These are phyloP conservation scores for Ceratobasidium sp. DNA, from an alignment of 1,284 basidiomycete genomes.

Conservation along the genomic window DNA sequence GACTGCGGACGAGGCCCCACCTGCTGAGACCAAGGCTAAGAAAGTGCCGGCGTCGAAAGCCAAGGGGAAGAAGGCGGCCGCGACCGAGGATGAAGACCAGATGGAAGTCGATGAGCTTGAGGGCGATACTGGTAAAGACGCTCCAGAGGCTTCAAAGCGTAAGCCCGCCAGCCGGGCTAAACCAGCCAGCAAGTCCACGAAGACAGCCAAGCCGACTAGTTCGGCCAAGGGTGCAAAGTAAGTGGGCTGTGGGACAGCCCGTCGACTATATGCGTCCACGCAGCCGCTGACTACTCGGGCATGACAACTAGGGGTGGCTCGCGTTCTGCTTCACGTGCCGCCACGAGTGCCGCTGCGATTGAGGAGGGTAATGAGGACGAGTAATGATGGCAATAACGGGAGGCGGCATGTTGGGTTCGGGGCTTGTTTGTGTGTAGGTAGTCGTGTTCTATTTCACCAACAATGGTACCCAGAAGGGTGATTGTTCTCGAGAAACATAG, in stretches of 20 bases:
- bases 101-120: slow-evolving; percentile 41
- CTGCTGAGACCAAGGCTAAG: background rate
- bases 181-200: slow-evolving; percentile 25
- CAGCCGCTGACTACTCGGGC: background rate
- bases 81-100: slow-evolving; percentile 13
- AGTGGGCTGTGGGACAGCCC: background rate
- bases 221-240: slow-evolving; percentile 18
- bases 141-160: slow-evolving; percentile 19
- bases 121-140: background rate
- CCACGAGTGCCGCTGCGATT: background rate
- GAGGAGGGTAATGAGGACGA: background rate
- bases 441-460: background rate
- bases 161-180: slow-evolving; percentile 40
- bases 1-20: background rate
- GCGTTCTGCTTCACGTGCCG: slow-evolving; percentile 18
- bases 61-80: slow-evolving; percentile 24
- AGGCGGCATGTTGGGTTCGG: background rate
- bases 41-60: slow-evolving; percentile 18
- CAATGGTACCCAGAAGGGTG: background rate
- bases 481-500: background rate
- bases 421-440: background rate
- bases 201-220: slow-evolving; percentile 5
- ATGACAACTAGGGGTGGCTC: background rate
- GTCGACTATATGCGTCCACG: background rate
- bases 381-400: background rate